Evolutionary conservation across 768 basidiomycete genomes (phyloP).

Genomic region (Amyloporia xantha): DNA sequence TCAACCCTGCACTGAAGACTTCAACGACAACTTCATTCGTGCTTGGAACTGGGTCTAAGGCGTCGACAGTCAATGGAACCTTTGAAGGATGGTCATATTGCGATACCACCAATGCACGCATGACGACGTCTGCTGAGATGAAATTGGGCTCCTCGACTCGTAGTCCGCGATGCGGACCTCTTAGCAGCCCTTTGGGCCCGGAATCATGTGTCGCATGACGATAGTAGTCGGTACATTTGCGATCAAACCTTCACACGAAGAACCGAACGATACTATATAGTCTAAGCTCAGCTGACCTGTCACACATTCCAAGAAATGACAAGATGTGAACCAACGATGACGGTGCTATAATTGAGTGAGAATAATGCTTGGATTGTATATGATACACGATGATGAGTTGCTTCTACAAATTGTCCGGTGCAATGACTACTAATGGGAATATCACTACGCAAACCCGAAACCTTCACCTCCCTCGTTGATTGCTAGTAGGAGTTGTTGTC

Average conservation of each 20-base stretch:
- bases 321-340: no score
- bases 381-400: conserved; percentile 10
- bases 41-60: conserved; percentile 32
- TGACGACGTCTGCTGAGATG: conserved; percentile 22
- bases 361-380: no score
- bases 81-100: conserved; percentile 49
- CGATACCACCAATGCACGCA: conserved; percentile 76
- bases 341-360: no score
- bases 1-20: conserved; percentile 44
- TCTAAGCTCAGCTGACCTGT: no score
- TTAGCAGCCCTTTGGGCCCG: no score
- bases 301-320: no score
- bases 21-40: conserved; percentile 42
- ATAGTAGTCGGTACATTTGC: no score
- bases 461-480: conserved; percentile 96
- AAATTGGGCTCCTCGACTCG: no score
- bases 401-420: conserved; percentile 4
- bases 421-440: not conserved
- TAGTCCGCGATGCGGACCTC: no score
- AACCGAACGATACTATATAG: no score
- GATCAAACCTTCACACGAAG: no score
- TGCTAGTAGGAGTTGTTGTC: conserved; percentile 82
- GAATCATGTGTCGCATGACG: no score
- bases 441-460: conserved; percentile 70
- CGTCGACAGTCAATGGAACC: conserved; percentile 30